Evolutionary conservation across 1,284 basidiomycete genomes (phyloP), one percentile per base, ranked within the genome.

Genomic region (Naganishia sp.): DNA sequence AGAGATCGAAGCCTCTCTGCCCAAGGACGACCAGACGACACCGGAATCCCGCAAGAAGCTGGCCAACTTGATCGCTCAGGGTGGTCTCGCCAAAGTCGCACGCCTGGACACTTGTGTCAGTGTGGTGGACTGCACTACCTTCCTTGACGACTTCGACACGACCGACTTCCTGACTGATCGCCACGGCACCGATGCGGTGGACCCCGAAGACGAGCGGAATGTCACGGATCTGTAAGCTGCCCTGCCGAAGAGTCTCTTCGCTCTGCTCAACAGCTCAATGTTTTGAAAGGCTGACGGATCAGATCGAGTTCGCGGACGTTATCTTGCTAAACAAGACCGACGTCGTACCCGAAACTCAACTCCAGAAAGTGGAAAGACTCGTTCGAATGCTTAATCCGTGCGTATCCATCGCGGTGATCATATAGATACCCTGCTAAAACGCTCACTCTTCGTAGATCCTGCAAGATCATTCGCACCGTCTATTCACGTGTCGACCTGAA

Each of bases 111-210:
- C 73, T 3, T 76, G 75, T 64, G 79, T 79, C 5, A 76, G 74
- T 2, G 70, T 81, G 35, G 76, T 81, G 51, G 78, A 80, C 63
- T 72, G 70, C 51, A 74, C 73, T 7, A 73, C 73, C 5, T 74
- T 83, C 54, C 72, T 82, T 66, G 73, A 74, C 60, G 79, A 81
- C 71, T 81, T 80, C 68, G 73, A 80, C 50, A 83, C 81, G 0
- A 74, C 78, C 42, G 81, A 83, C 67, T 82, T 83, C 70, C 70
- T 83, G 54, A 75, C 79, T 2, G 81, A 82, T 70, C 73, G 81
- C 18, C 68, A 72, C 54, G 71, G 71, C 15, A 69, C 72, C 25
- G 73, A 78, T 15, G 35, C 35, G 3, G 78, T 80, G n/a, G 74
- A 72, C 25, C 74, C 75, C 28, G 79, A 82, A 63, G 82, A 83